Base-by-base conservation (phyloP, 305 asterid species). In the Caryopteris hybrid region DNA sequence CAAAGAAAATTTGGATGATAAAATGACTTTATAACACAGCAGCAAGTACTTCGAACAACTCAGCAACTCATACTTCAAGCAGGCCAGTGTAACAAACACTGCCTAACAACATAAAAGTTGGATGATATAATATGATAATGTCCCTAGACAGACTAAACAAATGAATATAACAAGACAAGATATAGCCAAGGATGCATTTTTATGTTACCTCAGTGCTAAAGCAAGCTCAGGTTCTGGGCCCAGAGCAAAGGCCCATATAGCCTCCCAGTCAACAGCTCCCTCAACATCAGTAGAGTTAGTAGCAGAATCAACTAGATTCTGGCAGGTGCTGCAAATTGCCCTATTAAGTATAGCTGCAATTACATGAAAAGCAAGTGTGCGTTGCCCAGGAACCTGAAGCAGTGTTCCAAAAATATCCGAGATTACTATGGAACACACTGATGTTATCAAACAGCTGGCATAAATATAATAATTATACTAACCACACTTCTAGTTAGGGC, bases 181-280 rank as follows among this genome's bases (percentile, higher is more conserved):
- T 39, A 62, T 22, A 62, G 47, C 21, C 47, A 33, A 72, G 39
- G 53, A 36, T 36, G 38, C 33, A 29, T 45, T 75, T 61, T 59
- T 46, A 38, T 48, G 36, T 46, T 43, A 89, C 99, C 99, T 88
- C 71, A 91, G 76, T 54, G 89, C 61, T 76, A 95, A 80, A 78
- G 96, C 94, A 78, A 95, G 98, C 82, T 95, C 99, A 3, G 98
- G 98, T 77, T 89, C 97, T 1, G 99, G 99, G 38, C 98, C 99
- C 70, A 95, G 92, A 72, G 91, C 81, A 84, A 89, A 91, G 73
- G 98, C 98, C 99, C 99, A 95, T 60, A 95, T 78, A 75, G 99
- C 99, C 86, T 88, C 88, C 98, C 97, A 91, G 78, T 95, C 97
- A 74, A 76, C 71, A 68, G 66, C 60, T 20, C 59, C 74, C 48